These are phyloP conservation scores for Exophiala sideris DNA, from an alignment of 2,329 filamentous ascomycete species.

Conservation along the genomic window DNA sequence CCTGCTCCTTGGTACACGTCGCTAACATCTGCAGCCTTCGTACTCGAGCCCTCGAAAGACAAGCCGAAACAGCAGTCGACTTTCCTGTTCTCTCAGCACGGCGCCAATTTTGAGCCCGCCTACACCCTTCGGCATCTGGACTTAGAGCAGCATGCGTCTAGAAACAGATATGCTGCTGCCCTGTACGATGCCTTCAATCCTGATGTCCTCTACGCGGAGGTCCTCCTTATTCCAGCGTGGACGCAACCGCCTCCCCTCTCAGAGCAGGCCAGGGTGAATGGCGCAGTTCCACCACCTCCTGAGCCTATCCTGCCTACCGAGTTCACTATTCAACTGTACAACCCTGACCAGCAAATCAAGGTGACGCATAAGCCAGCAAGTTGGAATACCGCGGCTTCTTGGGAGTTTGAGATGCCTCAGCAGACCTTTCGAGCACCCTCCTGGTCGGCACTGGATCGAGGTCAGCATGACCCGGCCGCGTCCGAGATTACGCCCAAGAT, in stretches of 20 bases:
- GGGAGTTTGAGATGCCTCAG: constrained; percentile 91
- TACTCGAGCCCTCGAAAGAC: constrained; percentile 53
- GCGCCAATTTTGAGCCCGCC: constrained; percentile 72
- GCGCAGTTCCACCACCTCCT: constrained; percentile 62
- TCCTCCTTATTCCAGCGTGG: constrained; percentile 81
- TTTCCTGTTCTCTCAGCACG: constrained; percentile 60
- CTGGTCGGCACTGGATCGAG: constrained; percentile 71
- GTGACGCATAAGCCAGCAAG: constrained; percentile 67
- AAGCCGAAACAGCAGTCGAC: constrained; percentile 39
- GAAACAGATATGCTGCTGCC: constrained; percentile 81
- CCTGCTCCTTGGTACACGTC: background rate
- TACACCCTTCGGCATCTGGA: constrained; percentile 78
- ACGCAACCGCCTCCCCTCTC: constrained; percentile 75
- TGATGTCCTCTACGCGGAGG: constrained; percentile 82
- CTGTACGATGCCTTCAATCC: constrained; percentile 78
- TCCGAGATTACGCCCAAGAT: constrained; percentile 65
- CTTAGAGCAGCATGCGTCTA: constrained; percentile 64
- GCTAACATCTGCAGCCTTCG: constrained; percentile 50
- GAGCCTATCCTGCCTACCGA: constrained; percentile 71
- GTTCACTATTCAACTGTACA: constrained; percentile 87
- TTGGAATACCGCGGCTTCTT: constrained; percentile 76
- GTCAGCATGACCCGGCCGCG: constrained; percentile 58
- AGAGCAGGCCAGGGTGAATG: constrained; percentile 71
- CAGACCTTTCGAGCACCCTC: constrained; percentile 80
- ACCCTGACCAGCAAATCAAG: constrained; percentile 78